Percentiles rank a stretch among this genome's conserved stretches.
Evolutionary conservation across 805 yeast genomes (phyloP).

Genomic region (Sugiyamaella qingdaonensis): DNA sequence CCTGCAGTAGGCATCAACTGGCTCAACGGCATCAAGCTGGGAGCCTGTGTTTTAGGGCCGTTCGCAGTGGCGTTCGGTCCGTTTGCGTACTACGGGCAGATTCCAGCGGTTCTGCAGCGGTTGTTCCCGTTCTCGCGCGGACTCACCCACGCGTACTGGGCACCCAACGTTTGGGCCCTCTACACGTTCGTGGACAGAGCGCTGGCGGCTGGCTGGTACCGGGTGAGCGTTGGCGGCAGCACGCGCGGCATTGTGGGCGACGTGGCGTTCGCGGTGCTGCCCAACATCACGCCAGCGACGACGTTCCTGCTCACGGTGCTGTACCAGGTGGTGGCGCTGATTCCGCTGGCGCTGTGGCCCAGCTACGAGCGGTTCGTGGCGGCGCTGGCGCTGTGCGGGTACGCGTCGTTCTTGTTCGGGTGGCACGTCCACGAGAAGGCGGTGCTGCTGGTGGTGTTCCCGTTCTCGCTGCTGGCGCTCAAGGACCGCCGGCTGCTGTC

Average conservation of each 20-base stretch:
- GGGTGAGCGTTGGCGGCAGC: conserved; percentile 38
- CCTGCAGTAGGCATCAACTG: conserved; percentile 43
- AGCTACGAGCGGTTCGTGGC: conserved; percentile 77
- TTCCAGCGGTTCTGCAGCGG: conserved; percentile 62
- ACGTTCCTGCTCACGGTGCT: conserved; percentile 81
- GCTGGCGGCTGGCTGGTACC: conserved; percentile 33
- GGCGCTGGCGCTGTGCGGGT: conserved; percentile 82
- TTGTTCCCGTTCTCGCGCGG: conserved; percentile 94
- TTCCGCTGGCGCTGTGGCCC: conserved; percentile 62
- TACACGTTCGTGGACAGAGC: conserved; percentile 79
- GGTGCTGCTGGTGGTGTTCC: conserved; percentile 80
- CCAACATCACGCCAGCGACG: conserved; percentile 69
- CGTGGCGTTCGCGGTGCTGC: conserved; percentile 73
- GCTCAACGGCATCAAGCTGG: conserved; percentile 58
- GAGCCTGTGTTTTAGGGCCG: conserved; percentile 54
- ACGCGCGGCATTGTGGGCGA: conserved; percentile 94
- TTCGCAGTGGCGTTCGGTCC: conserved; percentile 75
- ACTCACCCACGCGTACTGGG: conserved; percentile 97
- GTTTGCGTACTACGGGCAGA: conserved; percentile 55
- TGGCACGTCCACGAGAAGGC: conserved; percentile 99
- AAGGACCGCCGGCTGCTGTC: conserved; percentile 67
- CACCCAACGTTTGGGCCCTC: conserved; percentile 95
- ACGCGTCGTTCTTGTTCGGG: conserved; percentile 87
- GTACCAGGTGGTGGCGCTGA: conserved; percentile 72
- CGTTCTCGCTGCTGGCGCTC: conserved; percentile 72